Percentiles rank a stretch among this genome's conserved stretches.
Conservation (phyloP, 2,329 filamentous ascomycete species). For the Ophiostoma sp. region DNA sequence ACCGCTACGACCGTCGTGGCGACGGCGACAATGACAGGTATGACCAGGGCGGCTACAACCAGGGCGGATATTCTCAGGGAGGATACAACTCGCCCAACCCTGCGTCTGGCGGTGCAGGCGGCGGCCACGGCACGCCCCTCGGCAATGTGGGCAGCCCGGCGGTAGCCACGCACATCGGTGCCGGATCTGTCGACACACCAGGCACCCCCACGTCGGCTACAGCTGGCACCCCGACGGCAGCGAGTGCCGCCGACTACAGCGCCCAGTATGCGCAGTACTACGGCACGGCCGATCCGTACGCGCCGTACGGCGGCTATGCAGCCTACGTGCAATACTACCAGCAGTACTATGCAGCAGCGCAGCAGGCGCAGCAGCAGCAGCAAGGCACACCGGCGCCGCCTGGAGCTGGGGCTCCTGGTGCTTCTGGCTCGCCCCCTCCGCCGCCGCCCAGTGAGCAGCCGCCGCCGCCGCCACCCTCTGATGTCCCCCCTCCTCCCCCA, state of each 20-base stretch:
- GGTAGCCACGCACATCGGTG: conserved; percentile 28
- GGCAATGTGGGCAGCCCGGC: conserved; percentile 38
- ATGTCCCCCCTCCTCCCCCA: conserved; percentile 27
- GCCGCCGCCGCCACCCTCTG: conserved; percentile 41
- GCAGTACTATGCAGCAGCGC: conserved; percentile 58
- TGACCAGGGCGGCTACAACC: conserved; percentile 14
- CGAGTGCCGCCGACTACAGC: conserved; percentile 56
- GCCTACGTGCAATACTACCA: conserved; percentile 71
- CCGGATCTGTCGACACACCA: neutral
- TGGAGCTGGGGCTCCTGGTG: neutral
- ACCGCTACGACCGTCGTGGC: conserved; percentile 34
- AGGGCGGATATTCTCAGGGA: conserved; percentile 28
- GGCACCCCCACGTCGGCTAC: conserved; percentile 10
- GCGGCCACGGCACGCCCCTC: neutral
- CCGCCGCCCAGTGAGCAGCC: conserved; percentile 39
- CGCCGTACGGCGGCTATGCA: conserved; percentile 82
- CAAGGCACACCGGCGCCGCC: conserved; percentile 27
- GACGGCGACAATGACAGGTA: neutral
- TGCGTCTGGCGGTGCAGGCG: conserved; percentile 27
- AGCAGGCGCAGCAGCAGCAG: conserved; percentile 47
- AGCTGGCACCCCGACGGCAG: neutral
- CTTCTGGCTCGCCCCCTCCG: conserved; percentile 44
- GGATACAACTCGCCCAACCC: conserved; percentile 40
- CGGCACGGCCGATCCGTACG: conserved; percentile 66
- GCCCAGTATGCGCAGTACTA: conserved; percentile 84